These are phyloP conservation scores for Millerago galiae DNA, from an alignment of 805 yeast genomes.

Conservation along the genomic window DNA sequence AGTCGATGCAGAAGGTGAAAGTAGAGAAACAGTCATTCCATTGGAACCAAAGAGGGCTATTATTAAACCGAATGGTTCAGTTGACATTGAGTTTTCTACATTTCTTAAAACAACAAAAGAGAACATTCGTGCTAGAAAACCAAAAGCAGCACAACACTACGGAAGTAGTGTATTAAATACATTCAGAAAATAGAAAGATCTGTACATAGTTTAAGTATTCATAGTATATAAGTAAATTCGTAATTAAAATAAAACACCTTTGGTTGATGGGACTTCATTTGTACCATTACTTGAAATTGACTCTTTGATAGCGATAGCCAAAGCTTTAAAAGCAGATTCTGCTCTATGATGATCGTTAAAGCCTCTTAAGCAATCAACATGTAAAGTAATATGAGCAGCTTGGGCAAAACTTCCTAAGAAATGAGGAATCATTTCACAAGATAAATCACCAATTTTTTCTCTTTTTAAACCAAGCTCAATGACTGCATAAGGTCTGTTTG, in stretches of 20 bases:
- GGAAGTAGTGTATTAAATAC: too few relatives aligned
- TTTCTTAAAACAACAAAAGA: background rate
- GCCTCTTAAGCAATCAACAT: conserved; percentile 91
- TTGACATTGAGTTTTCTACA: conserved; percentile 8
- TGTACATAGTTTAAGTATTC: conserved; percentile 3
- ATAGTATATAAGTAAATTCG: background rate
- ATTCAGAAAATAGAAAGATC: background rate
- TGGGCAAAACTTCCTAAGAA: conserved; percentile 91
- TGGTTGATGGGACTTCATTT: conserved; percentile 91
- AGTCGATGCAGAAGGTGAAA: conserved; percentile 31
- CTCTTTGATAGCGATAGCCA: conserved; percentile 87
- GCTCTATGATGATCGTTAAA: conserved; percentile 94
- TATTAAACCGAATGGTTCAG: conserved; percentile 32
- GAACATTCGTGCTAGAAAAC: background rate
- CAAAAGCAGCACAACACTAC: background rate
- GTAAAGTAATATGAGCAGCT: conserved; percentile 84
- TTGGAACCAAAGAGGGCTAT: conserved; percentile 33
- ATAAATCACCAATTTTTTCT: conserved; percentile 87
- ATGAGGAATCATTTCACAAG: conserved; percentile 98
- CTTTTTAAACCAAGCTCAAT: conserved; percentile 84
- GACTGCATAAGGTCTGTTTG: conserved; percentile 89
- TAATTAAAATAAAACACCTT: conserved; percentile 76
- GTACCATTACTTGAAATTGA: conserved; percentile 79
- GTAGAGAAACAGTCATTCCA: conserved; percentile 39
- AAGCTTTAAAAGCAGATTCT: conserved; percentile 93